Evolutionary conservation across 179 eudicot species (phyloP).

Genomic region (Beta corolliflora): DNA sequence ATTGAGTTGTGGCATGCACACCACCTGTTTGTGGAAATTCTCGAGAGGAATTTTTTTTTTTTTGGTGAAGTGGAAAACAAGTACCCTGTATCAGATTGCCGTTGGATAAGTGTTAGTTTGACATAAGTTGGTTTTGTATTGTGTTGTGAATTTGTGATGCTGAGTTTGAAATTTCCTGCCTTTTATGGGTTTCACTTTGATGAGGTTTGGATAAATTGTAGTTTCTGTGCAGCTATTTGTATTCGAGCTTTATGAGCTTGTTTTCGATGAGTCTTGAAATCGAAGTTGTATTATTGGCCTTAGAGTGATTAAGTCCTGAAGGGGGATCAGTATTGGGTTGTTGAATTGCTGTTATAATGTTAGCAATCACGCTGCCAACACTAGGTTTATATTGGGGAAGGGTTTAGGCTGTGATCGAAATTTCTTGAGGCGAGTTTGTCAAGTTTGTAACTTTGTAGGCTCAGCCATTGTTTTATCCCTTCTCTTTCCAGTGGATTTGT

Average conservation of each 20-base stretch:
- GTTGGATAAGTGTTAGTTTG: no score
- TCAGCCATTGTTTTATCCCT: background rate
- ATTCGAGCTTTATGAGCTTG: background rate
- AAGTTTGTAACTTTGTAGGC: background rate
- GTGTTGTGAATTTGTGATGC: background rate
- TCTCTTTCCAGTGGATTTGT: background rate
- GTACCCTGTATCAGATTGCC: background rate
- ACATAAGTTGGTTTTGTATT: no score
- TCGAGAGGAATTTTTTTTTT: background rate
- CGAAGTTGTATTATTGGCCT: background rate
- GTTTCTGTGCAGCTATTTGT: background rate
- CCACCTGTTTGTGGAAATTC: slow-evolving; percentile 35
- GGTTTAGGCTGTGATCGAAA: background rate
- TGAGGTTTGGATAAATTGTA: background rate
- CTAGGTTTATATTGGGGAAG: background rate
- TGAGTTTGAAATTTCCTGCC: background rate
- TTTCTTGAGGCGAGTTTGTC: background rate
- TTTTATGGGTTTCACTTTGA: background rate
- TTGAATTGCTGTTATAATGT: background rate
- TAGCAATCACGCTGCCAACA: background rate
- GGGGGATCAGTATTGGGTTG: background rate
- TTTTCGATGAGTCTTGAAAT: background rate
- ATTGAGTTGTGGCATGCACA: slow-evolving; percentile 9
- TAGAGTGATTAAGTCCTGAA: background rate
- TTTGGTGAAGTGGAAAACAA: background rate